Base-by-base conservation (phyloP, 768 basidiomycete species). In the Auricularia cornea region DNA sequence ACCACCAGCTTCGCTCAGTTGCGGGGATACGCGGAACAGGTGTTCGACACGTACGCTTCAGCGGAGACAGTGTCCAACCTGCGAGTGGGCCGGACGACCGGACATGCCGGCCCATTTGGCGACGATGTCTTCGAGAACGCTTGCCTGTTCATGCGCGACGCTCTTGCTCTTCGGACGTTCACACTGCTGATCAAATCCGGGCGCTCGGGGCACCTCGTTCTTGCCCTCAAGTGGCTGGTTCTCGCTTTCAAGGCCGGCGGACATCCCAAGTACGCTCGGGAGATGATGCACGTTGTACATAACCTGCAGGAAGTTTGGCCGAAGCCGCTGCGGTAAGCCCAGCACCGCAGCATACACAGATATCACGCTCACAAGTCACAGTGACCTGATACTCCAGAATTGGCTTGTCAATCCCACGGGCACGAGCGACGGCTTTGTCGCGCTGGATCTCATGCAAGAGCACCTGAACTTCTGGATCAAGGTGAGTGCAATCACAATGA, bases 401-500 rank as follows among this genome's bases (percentile, higher is more conserved):
- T 77, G 76, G 75, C 70, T 77, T 0, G 62, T 73, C 2, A 73
- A 74, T 65, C 68, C 73, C 0, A 67, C 70, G 0, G 72, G 73
- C 6, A 66, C 68, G 44, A 33, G 59, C 0, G 68, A 71, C 51
- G 23, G 59, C 2, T 76, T 63, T 33, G 63, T 74, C 0, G 68
- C 70, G 28, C 66, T 76, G 0, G 75, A 76, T 38, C 67, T 75
- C 0, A 59, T 77, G 29, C 75, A 77, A 48, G 74, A 76, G 44
- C 76, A 76, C 57, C 38, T 71, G 35, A 74, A 75, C 38, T 73
- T 65, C 60, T 76, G 71, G 72, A 73, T 71, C 23, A 75, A 75
- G 69, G 75, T 74, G 60, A 0, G 62, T 0, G 3, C 29, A 28
- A 12, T 14, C 16, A 18, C 23, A 18, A 1, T 23, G 44, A 8